Evolutionary conservation across 768 basidiomycete genomes (phyloP), one percentile per base, ranked within the genome.

Genomic region (Russula virescens): DNA sequence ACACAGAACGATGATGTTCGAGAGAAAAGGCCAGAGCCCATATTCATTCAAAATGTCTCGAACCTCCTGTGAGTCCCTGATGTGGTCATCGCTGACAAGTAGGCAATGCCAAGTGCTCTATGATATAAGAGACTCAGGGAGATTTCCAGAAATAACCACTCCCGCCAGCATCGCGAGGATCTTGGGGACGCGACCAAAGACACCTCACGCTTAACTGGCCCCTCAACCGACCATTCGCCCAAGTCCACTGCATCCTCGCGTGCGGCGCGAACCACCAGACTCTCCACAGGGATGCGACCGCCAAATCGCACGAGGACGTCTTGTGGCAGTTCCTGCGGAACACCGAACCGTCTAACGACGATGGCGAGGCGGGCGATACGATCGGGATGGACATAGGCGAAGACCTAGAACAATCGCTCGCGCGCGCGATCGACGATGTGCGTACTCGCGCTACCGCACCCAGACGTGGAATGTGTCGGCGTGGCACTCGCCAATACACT

Each of bases 1-100:
- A 98, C 71, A 93, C 97, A 98, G 71, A 92, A 89, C 69, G 97
- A 99, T 72, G 92, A 98, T 69, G 81, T 98, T 5, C 77, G 79
- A 21, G 59, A 31, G 6, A 60, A 54, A 18, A 60, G 47, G 16
- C 2, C 79, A 43, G 92, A 80, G 0, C 79, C 85, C 0, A 63
- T 71, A 2, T 96, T 96, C 71, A 70, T 91, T 58, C 85, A 78
- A 71, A 94, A 91, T 62, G 89, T 97, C 43, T 69, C 75, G 16
- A 71, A 76, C 0, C 78, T 89, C 1, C 77, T 98, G 28, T 71
- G 81, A 57, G 77, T 71, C 0, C 76, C 89, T 54, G 80, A 89
- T 62, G 83, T 98, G 1, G 95, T 98, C 25, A 91, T 91, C 64
- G 94, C 95, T 31, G 97, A 98, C 74, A 91, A 91, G 58, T 52